Base-by-base conservation (phyloP, 148 eudicot species). In the Chenopodium berlandieri region DNA sequence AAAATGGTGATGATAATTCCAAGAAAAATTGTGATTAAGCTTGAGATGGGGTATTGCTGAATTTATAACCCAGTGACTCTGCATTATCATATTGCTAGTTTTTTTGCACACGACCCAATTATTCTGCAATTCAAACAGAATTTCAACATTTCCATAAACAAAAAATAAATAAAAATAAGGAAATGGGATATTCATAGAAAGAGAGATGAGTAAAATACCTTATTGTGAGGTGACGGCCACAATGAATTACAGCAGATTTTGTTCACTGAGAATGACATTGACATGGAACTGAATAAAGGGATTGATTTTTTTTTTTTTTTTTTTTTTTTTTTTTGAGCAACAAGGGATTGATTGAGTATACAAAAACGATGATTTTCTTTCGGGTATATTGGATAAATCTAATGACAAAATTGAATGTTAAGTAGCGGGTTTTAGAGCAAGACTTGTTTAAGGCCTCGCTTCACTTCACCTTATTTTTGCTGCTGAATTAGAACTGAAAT, bases 251-350 rank as follows among this genome's bases (percentile, higher is more conserved):
- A 75, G 71, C 65, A 50, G 25, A 22, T 31, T 48, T 25, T 44
- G 74, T 44, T 27, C 2, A 75, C 37, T 31, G 66, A 67, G 32
- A 76, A 58, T 27, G 76, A 80, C 82, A 79, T 80, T 71, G 66
- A 50, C 25, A 71, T 71, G 4, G 75, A 44, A 71, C 23, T 71
- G 4, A 16, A 19, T 6, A 17, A n/a, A 37, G 22, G 12, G 48
- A 34, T 66, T 48, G 52, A 11, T 47, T 8, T 37, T 0, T 37
- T 37, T 37, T 37, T 37, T 37, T 32, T 32, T 32, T 32, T 32
- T 32, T 32, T 32, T 32, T 32, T 37, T 37, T 40, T 40, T 40
- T 40, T 40, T 40, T 40, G 8, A 40, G 7, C 44, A 40, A 40
- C 44, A 6, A 40, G 44, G 27, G 27, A 27, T 27, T 27, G 27